A percentile compares a stretch with the other conserved stretches of the same genome.
Evolutionary conservation across 352 stramenopile species (phyloP).

Genomic region (Saprolegnia diclina): DNA sequence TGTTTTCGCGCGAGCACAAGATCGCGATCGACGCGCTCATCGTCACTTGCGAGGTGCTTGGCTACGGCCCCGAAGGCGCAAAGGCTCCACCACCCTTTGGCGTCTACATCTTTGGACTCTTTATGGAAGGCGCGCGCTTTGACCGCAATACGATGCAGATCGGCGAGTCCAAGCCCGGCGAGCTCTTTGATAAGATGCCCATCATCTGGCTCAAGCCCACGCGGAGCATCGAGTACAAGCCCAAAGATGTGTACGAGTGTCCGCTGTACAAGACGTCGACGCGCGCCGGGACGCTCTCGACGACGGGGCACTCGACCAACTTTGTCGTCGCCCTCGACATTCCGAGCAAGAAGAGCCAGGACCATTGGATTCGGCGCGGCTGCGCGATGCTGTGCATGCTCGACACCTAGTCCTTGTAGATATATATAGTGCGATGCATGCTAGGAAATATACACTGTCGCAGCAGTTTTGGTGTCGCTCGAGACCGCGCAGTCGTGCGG

Average conservation of each 20-base stretch:
- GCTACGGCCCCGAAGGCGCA: constrained; percentile 67
- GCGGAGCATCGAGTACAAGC: constrained; percentile 66
- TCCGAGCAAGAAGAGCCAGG: constrained; percentile 66
- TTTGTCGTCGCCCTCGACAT: constrained; percentile 88
- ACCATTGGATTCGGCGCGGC: constrained; percentile 91
- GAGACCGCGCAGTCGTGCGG: too few relatives aligned
- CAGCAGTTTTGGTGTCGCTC: too few relatives aligned
- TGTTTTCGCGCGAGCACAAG: constrained; percentile 82
- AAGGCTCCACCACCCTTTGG: constrained; percentile 58
- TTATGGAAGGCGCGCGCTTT: constrained; percentile 92
- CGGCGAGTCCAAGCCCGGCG: constrained; percentile 84
- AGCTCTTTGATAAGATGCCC: constrained; percentile 87
- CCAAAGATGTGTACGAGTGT: constrained; percentile 79
- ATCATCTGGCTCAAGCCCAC: constrained; percentile 89
- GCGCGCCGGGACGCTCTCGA: constrained; percentile 86
- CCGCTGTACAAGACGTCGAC: constrained; percentile 92
- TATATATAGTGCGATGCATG: not conserved
- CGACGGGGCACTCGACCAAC: constrained; percentile 91
- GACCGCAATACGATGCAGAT: constrained; percentile 68
- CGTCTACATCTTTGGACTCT: constrained; percentile 93
- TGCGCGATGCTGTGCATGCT: constrained; percentile 93
- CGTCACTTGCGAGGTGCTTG: constrained; percentile 77
- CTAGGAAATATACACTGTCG: too few relatives aligned
- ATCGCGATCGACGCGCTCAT: constrained; percentile 90
- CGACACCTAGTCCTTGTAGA: constrained; percentile 65